Evolutionary conservation across 371 early-diverging fungal species (phyloP).

Genomic region (Gilbertella persicaria): DNA sequence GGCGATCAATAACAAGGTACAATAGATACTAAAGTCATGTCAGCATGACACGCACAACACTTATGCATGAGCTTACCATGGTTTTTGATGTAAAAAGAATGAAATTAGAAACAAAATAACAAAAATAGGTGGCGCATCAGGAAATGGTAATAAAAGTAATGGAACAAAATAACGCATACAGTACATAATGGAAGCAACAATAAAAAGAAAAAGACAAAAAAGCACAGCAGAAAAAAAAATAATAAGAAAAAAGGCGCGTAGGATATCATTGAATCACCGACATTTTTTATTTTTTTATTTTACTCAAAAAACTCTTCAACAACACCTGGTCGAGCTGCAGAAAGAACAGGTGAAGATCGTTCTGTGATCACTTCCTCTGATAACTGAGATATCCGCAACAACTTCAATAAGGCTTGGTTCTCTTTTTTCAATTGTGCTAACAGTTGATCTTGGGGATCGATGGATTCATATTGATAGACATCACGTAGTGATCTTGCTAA

Average conservation of each 20-base stretch:
- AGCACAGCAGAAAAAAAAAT: not conserved
- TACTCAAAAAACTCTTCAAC: slow-evolving; percentile 24
- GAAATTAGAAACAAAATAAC: slow-evolving; percentile 63
- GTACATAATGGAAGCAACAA: slow-evolving; percentile 37
- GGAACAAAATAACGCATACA: slow-evolving; percentile 70
- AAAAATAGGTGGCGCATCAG: slow-evolving; percentile 69
- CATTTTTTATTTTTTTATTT: too few relatives aligned
- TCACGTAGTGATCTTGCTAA: slow-evolving; percentile 27
- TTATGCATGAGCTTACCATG: slow-evolving; percentile 50
- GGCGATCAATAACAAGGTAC: slow-evolving; percentile 61
- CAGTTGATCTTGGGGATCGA: slow-evolving; percentile 19
- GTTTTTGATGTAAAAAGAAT: slow-evolving; percentile 65
- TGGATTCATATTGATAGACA: slow-evolving; percentile 18
- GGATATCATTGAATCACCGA: too few relatives aligned
- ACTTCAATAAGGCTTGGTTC: slow-evolving; percentile 29
- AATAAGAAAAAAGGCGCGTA: not conserved
- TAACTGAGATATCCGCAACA: slow-evolving; percentile 20
- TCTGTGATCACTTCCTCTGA: not conserved
- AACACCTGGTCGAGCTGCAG: slow-evolving; percentile 7
- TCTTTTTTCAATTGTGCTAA: slow-evolving; percentile 34
- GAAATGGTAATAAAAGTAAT: slow-evolving; percentile 64
- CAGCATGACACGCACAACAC: not conserved
- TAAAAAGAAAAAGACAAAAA: not conserved
- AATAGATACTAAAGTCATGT: slow-evolving; percentile 51
- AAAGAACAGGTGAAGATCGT: slow-evolving; percentile 14